Percentiles rank a stretch among this genome's conserved stretches.
Conservation (phyloP, 352 stramenopile species). For the Proteromonas lacertae region DNA sequence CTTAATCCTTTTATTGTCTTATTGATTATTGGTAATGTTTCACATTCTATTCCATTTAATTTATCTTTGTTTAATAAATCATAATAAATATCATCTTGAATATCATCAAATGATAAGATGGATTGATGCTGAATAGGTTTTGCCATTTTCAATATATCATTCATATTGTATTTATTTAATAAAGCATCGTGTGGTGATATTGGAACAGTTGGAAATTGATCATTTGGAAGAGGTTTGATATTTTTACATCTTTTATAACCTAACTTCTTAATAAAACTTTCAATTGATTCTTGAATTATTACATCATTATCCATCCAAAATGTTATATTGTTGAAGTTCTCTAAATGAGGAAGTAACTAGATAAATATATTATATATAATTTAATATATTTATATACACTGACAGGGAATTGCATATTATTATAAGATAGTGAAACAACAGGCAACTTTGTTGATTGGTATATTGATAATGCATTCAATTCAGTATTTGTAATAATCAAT, state of each 20-base stretch:
- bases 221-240: slow-evolving; percentile 3
- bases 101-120: background rate
- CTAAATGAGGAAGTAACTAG: background rate
- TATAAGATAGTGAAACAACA: no score
- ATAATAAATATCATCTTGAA: background rate
- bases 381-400: no score
- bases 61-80: background rate
- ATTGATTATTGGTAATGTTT: slow-evolving; percentile 51
- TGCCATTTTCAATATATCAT: background rate
- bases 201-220: slow-evolving; percentile 25
- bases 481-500: no score
- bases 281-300: slow-evolving; percentile 54
- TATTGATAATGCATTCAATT: no score
- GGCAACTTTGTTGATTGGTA: no score
- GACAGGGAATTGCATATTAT: no score
- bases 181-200: background rate
- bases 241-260: slow-evolving; percentile 23
- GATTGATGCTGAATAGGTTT: background rate
- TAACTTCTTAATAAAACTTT: slow-evolving; percentile 82
- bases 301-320: slow-evolving; percentile 95
- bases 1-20: slow-evolving; percentile 71
- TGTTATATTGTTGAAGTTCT: slow-evolving; percentile 66
- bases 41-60: slow-evolving; percentile 20
- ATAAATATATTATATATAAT: no score
- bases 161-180: background rate